Conservation (phyloP, 169 alveolate species). For the Eimeria sp. region DNA sequence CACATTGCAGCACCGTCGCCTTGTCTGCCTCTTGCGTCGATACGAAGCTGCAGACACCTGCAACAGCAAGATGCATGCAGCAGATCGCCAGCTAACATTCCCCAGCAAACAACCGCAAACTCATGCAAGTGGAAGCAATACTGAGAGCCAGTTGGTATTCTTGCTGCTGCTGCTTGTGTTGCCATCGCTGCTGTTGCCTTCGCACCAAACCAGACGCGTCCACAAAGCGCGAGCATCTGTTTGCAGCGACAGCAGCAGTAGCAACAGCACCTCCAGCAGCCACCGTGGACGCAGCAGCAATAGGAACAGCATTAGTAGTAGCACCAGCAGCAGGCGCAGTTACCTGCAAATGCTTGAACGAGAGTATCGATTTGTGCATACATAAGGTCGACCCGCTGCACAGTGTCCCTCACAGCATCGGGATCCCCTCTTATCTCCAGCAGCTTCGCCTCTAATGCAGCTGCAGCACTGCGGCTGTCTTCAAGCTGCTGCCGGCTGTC, state of each 20-base stretch:
- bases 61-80: neutral
- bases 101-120: neutral
- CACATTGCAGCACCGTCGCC: conserved; percentile 52
- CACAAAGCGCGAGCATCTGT: too few species aligned
- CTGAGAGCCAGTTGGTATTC: neutral
- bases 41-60: conserved; percentile 76
- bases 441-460: conserved; percentile 55
- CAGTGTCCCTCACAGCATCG: conserved; percentile 22
- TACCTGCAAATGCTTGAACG: conserved; percentile 82
- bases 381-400: conserved; percentile 79
- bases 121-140: neutral
- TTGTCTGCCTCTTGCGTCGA: conserved; percentile 37
- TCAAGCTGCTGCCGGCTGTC: neutral
- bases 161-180: neutral
- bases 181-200: too few species aligned
- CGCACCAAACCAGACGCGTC: too few species aligned
- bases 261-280: neutral
- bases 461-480: conserved; percentile 38
- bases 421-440: conserved; percentile 77
- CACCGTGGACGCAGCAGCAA: neutral
- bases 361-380: conserved; percentile 81
- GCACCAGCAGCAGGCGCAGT: neutral
- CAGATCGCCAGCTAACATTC: neutral
- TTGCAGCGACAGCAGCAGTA: neutral
- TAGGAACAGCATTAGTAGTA: neutral